Base-by-base conservation (phyloP, 768 basidiomycete species). In the Podaxis pistillaris region DNA sequence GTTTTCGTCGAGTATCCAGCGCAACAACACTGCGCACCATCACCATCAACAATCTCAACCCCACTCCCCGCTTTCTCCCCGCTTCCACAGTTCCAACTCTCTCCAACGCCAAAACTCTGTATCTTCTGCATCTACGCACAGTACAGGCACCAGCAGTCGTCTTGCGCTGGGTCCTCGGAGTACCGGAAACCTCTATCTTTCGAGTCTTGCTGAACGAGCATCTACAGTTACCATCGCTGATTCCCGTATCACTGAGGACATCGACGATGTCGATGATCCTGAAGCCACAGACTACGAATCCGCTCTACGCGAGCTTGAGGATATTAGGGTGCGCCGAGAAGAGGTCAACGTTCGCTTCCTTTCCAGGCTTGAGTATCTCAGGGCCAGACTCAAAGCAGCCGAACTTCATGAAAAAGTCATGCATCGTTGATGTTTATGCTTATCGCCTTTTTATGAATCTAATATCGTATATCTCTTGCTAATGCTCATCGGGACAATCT, bases 321-420 rank as follows among this genome's bases (percentile, higher is more conserved):
- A 91, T 63, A 83, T 93, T 57, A 83, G 87, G 56, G 76, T 80
- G 60, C 82, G 90, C 44, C 80, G 85, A 46, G 81, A 80, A 28
- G 90, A 90, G 64, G 84, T 93, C 54, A 82, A 83, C 28, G 80
- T 75, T 60, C 82, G 91, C 56, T 94, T 91, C 72, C 84, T 86
- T 57, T 80, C 83, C 28, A 85, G 90, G 54, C 71, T 93, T 60
- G 89, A 91, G 66, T 94, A 87, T 69, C 78, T 94, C 33, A 81
- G 83, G 49, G 92, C 90, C 36, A 86, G 84, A 68, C 76, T 93
- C 70, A 92, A 88, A 73, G 86, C 86, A 17, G 90, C 90, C 4
- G 89, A 93, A 76, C 72, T 94, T 12, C 81, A 76, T 60, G 83
- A 84, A 67, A 78, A 75, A 64, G 72, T 83, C 30, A 63, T 80